phyloP scores from a whole-genome alignment of 73 alveolate species.

The Diophrys appendiculata region DNA sequence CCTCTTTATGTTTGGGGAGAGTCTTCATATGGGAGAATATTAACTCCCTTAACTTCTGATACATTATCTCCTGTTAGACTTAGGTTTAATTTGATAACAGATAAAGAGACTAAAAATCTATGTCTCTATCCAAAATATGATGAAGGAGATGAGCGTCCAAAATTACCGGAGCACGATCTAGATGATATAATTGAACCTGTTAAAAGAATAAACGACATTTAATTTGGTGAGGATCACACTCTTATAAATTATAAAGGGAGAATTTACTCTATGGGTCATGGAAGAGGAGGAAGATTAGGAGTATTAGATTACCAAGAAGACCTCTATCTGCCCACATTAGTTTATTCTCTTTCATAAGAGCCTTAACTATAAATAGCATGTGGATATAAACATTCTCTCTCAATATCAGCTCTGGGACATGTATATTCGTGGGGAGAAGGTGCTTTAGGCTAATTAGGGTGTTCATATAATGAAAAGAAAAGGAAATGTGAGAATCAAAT shows the following conservation, averaged over 20 bases:
- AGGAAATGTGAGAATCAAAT: slow-evolving; percentile 8
- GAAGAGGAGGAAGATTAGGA: slow-evolving; percentile 57
- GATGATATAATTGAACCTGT: not conserved
- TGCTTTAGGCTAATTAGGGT: slow-evolving; percentile 55
- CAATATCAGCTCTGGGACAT: slow-evolving; percentile 32
- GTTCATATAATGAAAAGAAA: slow-evolving; percentile 38
- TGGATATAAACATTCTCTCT: slow-evolving; percentile 50
- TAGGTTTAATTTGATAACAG: not conserved
- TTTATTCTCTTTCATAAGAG: not conserved
- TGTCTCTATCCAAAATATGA: not conserved
- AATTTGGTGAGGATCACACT: not conserved
- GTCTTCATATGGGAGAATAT: not conserved
- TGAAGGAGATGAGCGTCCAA: not conserved
- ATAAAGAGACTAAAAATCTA: not conserved
- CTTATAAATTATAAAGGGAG: not conserved
- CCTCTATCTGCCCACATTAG: not conserved
- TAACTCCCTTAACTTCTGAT: not conserved
- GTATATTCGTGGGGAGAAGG: slow-evolving; percentile 67
- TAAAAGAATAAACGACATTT: not conserved
- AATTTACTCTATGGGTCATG: slow-evolving; percentile 1
- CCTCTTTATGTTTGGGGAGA: not conserved
- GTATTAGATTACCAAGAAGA: not conserved
- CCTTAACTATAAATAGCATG: not conserved
- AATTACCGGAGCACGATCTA: not conserved
- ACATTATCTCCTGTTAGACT: not conserved